Evolutionary conservation across 1,139 yeast species (phyloP).

Genomic region (Barnettozyma hawaiiensis): DNA sequence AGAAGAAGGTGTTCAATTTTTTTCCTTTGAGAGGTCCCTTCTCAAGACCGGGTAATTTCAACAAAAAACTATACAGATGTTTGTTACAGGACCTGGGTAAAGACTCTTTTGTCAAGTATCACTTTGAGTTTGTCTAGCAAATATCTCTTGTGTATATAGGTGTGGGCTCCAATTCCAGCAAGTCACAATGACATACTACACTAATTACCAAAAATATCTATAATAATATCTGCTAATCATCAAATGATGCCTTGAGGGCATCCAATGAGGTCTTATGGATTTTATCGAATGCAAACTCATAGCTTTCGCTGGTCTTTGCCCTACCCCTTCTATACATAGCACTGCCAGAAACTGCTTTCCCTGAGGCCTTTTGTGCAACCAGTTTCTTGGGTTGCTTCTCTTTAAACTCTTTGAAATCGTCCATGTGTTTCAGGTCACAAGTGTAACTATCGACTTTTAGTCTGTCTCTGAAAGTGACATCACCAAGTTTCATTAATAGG

Average conservation of each 20-base stretch:
- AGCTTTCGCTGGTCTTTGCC: not conserved
- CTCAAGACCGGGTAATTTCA: not conserved
- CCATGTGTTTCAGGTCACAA: slow-evolving; percentile 5
- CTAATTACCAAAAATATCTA: not conserved
- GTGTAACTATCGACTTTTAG: slow-evolving; percentile 27
- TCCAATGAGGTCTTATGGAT: not conserved
- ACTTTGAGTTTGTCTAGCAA: too few species aligned
- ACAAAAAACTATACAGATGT: too few species aligned
- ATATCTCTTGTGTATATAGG: too few species aligned
- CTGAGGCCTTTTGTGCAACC: not conserved
- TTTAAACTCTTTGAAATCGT: slow-evolving; percentile 23
- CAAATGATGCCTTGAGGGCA: slow-evolving; percentile 1
- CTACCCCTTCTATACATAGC: not conserved
- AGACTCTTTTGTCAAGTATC: too few species aligned
- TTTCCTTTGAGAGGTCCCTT: not conserved
- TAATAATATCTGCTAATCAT: not conserved
- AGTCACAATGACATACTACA: too few species aligned
- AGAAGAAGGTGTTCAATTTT: not conserved
- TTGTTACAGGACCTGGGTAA: too few species aligned
- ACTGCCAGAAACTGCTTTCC: not conserved
- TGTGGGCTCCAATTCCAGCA: too few species aligned
- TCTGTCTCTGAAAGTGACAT: slow-evolving; percentile 42
- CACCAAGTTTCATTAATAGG: slow-evolving; percentile 47
- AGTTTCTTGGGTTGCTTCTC: slow-evolving; percentile 13
- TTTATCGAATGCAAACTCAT: slow-evolving; percentile 2